Evolutionary conservation across 257 asterid genomes (phyloP).

Genomic region (Capsicum baccatum): DNA sequence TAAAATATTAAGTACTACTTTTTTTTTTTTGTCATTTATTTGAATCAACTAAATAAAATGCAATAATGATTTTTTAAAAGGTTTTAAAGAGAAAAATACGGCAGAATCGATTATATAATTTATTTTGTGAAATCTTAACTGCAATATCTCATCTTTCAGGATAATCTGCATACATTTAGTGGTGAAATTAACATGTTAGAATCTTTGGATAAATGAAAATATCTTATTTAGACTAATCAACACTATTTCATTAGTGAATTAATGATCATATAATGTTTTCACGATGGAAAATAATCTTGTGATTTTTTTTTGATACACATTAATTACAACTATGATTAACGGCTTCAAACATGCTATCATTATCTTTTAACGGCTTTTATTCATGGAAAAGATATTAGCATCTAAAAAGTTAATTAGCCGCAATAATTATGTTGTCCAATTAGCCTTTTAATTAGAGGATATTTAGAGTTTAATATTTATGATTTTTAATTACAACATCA

Average conservation of each 20-base stretch:
- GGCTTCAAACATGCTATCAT: slow-evolving; percentile 14
- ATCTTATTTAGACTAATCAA: background rate
- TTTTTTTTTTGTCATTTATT: background rate
- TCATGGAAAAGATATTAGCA: background rate
- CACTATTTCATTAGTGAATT: background rate
- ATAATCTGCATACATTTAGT: background rate
- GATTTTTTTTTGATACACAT: background rate
- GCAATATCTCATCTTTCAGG: background rate
- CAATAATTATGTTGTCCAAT: background rate
- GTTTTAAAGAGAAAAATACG: background rate
- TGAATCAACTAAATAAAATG: background rate
- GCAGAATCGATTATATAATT: background rate
- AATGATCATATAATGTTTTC: background rate
- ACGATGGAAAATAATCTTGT: background rate
- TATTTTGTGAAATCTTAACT: background rate
- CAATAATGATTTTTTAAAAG: background rate
- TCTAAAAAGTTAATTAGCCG: background rate
- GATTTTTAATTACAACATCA: too few relatives aligned
- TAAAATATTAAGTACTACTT: background rate
- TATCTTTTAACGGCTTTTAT: background rate
- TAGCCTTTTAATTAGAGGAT: background rate
- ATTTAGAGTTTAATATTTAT: background rate
- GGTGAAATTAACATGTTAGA: background rate
- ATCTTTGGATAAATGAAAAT: background rate
- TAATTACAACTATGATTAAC: background rate